Evolutionary conservation across 306 rosid genomes (phyloP).

Genomic region (Vachellia collinsii): DNA sequence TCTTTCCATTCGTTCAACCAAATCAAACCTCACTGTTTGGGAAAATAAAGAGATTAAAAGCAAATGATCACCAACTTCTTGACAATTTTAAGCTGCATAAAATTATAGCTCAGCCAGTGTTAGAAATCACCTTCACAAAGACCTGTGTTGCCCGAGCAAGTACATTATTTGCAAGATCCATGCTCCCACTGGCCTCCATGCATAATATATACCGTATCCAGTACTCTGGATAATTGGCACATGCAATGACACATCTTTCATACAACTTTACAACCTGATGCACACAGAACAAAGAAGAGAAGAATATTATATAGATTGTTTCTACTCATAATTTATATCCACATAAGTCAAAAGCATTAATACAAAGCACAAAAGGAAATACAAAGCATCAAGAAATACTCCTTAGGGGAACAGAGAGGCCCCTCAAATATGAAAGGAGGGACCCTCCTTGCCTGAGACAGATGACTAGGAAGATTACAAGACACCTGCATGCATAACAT

Average conservation of each 20-base stretch:
- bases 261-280: conserved; percentile 91
- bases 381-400: conserved; percentile 89
- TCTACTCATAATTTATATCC: neutral
- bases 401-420: conserved; percentile 96
- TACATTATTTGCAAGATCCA: conserved; percentile 94
- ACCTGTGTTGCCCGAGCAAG: conserved; percentile 97
- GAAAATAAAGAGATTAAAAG: conserved; percentile 1
- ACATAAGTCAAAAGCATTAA: conserved; percentile 45
- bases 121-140: conserved; percentile 83
- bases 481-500: conserved; percentile 99
- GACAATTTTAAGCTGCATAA: neutral
- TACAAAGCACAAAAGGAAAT: conserved; percentile 59
- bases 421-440: conserved; percentile 97
- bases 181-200: conserved; percentile 71
- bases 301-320: conserved; percentile 7
- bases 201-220: conserved; percentile 87
- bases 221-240: conserved; percentile 97
- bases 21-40: neutral
- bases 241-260: conserved; percentile 94
- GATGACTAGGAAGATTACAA: conserved; percentile 92
- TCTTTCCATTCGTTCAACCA: neutral
- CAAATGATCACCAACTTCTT: neutral
- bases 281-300: conserved; percentile 25
- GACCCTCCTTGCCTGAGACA: conserved; percentile 99
- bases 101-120: neutral